A percentile compares a stretch with the other conserved stretches of the same genome.
Evolutionary conservation across 495 filamentous ascomycete species (phyloP).

Genomic region (Talaromyces ruber): DNA sequence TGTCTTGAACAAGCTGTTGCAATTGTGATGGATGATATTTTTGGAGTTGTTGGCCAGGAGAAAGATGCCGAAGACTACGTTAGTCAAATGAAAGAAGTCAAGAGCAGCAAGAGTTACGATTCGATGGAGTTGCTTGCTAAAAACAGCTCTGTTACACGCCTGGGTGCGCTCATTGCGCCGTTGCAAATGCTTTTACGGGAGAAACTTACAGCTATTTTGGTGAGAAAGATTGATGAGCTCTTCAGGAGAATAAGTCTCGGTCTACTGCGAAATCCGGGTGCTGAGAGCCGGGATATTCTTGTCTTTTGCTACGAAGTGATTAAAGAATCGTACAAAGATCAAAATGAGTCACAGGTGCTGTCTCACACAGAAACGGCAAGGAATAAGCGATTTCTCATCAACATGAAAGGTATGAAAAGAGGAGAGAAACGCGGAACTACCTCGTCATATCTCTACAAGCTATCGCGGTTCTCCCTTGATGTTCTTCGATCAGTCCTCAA

Average conservation of each 20-base stretch:
- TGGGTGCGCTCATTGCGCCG: conserved; percentile 69
- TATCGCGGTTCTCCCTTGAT: conserved; percentile 79
- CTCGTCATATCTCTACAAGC: conserved; percentile 71
- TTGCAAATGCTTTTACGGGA: conserved; percentile 70
- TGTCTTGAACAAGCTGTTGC: conserved; percentile 68
- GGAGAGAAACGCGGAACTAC: conserved; percentile 53
- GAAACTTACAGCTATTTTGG: conserved; percentile 69
- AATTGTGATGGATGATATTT: conserved; percentile 95
- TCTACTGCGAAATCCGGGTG: conserved; percentile 67
- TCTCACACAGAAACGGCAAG: conserved; percentile 43
- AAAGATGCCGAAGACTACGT: conserved; percentile 95
- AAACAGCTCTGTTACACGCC: conserved; percentile 60
- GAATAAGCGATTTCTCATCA: conserved; percentile 66
- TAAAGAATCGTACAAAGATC: conserved; percentile 67
- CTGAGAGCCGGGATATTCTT: conserved; percentile 67
- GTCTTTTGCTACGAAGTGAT: conserved; percentile 93
- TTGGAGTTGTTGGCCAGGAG: conserved; percentile 90
- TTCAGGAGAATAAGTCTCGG: conserved; percentile 76
- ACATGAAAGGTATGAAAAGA: conserved; percentile 58
- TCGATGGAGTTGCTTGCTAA: conserved; percentile 91
- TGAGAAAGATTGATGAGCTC: conserved; percentile 85
- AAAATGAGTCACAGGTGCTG: conserved; percentile 18
- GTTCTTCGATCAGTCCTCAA: conserved; percentile 70
- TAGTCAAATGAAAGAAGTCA: conserved; percentile 94
- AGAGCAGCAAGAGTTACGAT: conserved; percentile 94